Evolutionary conservation across 176 grass and related monocot species (phyloP), one percentile per base, ranked within the genome.

Genomic region (Cenchrus fungigraminus): DNA sequence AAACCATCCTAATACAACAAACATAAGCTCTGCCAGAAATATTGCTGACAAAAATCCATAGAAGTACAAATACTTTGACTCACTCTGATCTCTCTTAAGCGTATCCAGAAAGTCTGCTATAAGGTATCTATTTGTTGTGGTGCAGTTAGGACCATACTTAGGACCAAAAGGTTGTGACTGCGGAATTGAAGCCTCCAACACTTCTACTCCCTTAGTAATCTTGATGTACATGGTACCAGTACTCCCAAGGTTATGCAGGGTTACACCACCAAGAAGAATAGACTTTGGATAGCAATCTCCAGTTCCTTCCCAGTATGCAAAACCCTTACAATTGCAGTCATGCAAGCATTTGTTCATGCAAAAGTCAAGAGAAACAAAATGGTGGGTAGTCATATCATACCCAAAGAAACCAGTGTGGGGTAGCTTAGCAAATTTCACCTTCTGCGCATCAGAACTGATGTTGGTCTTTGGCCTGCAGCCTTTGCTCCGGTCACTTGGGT

Each of bases 401-500:
- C 82, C 82, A 0, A 8, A 29, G 68, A 87, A 86, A 71, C 86
- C 76, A 73, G 83, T 77, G 37, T 88, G 65, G 2, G 62, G 83
- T 66, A 82, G 77, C 55, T 57, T 42, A 51, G 80, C 10, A 72
- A 83, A 89, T 78, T 49, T 74, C 68, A 94, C 46, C 29, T 47
- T n/a, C 29, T 88, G 16, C 1, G 0, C 46, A 65, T 83, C 55
- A 25, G 74, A 80, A 76, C 22, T 85, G 29, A 79, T 14, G 11
- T 59, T 88, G 65, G 75, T 60, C n/a, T 55, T 84, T 22, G 8
- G 77, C 44, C 40, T 85, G 83, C 90, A 92, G 14, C 90, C 92
- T 92, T 92, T 77, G 72, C 81, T 87, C 84, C 85, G 56, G 6
- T 90, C 67, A 65, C 37, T 90, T 83, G 81, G 69, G 16, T 95